Base-by-base conservation (phyloP, 306 rosid genomes). In the Dryas octopetala region DNA sequence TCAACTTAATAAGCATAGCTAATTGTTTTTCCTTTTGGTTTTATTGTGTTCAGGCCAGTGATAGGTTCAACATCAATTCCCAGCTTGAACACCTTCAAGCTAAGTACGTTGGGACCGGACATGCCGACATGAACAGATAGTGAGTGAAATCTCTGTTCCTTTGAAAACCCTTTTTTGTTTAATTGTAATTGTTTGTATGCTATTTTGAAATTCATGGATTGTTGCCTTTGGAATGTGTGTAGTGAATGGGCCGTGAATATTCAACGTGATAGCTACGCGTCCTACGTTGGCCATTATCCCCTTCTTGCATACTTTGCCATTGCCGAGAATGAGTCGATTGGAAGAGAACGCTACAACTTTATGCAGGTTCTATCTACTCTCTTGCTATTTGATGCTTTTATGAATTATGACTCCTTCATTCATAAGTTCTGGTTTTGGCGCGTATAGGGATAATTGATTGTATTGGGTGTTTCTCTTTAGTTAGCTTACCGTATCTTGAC, bases 211-310 rank as follows among this genome's bases (percentile, higher is more conserved):
- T 32, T 74, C 74, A 23, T 3, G 19, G 13, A 65, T 71, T 60
- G 0, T 50, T 57, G 9, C 40, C 13, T 51, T 16, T 41, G 64
- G 55, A 60, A 9, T 66, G 68, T 83, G 76, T 68, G 23, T 23
- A 89, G 96, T 84, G 97, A 91, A 79, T 95, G 98, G 98, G 97
- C 97, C 0, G 96, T 95, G 79, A 95, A 91, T 76, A 91, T 91
- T 84, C 99, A 95, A 64, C 95, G 99, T 32, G 99, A 95, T 85
- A 90, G 97, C 91, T 95, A 90, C 84, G 97, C 97, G 14, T 92
- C 97, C 15, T 95, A 91, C 66, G 83, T 91, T 62, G 98, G 97
- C 2, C 98, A 91, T 74, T 90, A 95, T 71, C 97, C 97, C 17
- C 61, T 92, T 62, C 81, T 92, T 15, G 73, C 93, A 3, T 92